Evolutionary conservation across 2,329 filamentous ascomycete species (phyloP).

Genomic region (Hymenoscyphus occultus): DNA sequence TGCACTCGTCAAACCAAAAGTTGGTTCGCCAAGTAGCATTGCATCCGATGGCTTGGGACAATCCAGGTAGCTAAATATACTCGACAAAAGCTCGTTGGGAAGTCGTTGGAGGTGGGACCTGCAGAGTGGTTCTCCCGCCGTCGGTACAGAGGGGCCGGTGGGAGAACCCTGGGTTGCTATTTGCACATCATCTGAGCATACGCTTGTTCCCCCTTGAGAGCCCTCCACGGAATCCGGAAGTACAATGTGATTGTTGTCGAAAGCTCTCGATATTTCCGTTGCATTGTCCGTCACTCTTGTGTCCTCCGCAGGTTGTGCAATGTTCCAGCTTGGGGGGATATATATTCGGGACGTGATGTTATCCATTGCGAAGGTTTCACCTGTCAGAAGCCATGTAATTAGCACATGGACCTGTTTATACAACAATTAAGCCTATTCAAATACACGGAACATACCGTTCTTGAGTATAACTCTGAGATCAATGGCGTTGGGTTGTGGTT

Average conservation of each 20-base stretch:
- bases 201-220: slow-evolving; percentile 2
- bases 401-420: not conserved
- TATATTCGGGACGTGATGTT: not conserved
- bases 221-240: not conserved
- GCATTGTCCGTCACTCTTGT: not conserved
- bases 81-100: slow-evolving; percentile 59
- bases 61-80: slow-evolving; percentile 56
- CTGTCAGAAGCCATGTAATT: not conserved
- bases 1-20: slow-evolving; percentile 41
- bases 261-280: not conserved
- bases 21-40: slow-evolving; percentile 49
- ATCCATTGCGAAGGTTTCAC: not conserved
- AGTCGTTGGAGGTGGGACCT: slow-evolving; percentile 38
- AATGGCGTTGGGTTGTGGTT: not conserved
- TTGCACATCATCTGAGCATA: slow-evolving; percentile 1
- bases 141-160: not conserved
- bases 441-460: not conserved
- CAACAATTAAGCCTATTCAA: not conserved
- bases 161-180: not conserved
- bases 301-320: not conserved
- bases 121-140: not conserved
- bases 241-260: not conserved
- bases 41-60: slow-evolving; percentile 42
- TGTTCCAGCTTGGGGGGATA: not conserved
- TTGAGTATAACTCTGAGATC: not conserved